Base-by-base conservation (phyloP, 495 filamentous ascomycete species). In the Penicillium pancosmium region DNA sequence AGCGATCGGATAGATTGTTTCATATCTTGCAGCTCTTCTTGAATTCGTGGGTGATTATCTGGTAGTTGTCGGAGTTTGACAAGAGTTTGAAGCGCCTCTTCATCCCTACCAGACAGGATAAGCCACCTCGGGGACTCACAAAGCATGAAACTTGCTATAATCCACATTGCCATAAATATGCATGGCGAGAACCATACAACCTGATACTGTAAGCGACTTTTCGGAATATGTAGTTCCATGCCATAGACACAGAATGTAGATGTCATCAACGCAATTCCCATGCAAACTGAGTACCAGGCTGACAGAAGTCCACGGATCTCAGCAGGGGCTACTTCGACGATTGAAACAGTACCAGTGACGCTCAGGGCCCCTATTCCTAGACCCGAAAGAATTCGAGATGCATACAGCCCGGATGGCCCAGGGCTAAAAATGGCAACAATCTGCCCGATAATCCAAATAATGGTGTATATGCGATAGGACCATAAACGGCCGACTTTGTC, bases 121-220 rank as follows among this genome's bases (percentile, higher is more conserved):
- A 74, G 54, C 66, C 64, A 74, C 9, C 74, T 62, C 5, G 74
- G 74, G 0, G 71, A 74, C 43, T 87, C 82, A 9, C 41, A 25
- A 18, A 67, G 11, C 31, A 59, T 64, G 40, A 67, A 67, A 21
- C 61, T 67, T 10, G 51, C 58, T 0, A 52, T 16, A 16, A 67
- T 50, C 23, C 44, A 54, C 0, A 67, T 31, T 12, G 36, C 18
- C 46, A 67, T 44, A 19, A 64, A 61, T 8, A 67, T 58, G 34
- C 35, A 51, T 0, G 58, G 57, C 0, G 55, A 31, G 27, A 67
- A 67, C 41, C 36, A 59, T 18, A 57, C 51, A n/a, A 64, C 50
- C 48, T 64, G 65, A 38, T 62, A 67, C 18, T 67, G 65, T n/a
- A 67, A 48, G 6, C 47, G 38, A 41, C 54, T 55, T 1, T 40